Percentiles rank a stretch among this genome's conserved stretches.
Conservation (phyloP, 805 yeast species). For the Kuraishia molischiana region DNA sequence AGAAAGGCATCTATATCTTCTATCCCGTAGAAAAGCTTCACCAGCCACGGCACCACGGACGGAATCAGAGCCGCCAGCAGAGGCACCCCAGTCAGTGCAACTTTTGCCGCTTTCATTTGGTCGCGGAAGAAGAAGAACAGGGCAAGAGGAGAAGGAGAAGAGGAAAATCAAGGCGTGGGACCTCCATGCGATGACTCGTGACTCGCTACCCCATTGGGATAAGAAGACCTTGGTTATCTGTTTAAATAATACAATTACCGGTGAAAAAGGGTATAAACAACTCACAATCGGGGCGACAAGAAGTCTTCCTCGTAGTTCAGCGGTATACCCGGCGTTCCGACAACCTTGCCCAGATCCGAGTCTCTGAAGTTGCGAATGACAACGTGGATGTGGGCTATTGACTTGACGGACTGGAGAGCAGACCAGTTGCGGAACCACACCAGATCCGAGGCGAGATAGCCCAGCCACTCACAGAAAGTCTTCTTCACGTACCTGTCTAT, state of each 20-base stretch:
- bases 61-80: no score
- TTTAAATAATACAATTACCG: not conserved
- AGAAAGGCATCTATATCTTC: not conserved
- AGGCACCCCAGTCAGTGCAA: no score
- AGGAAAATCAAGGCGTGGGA: no score
- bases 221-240: no score
- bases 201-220: no score
- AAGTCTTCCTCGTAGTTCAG: constrained; percentile 6
- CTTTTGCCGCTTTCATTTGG: no score
- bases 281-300: not conserved
- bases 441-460: constrained; percentile 26
- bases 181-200: no score
- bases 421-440: constrained; percentile 72
- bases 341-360: constrained; percentile 12
- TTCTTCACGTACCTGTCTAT: constrained; percentile 35
- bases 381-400: constrained; percentile 65
- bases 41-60: not conserved
- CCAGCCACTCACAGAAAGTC: constrained; percentile 39
- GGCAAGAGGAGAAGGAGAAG: no score
- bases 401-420: constrained; percentile 54
- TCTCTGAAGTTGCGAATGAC: constrained; percentile 32
- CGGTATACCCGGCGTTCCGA: constrained; percentile 13
- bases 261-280: not conserved
- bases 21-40: not conserved
- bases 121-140: no score